Evolutionary conservation across 139 green algal species (phyloP).

Genomic region (Auxenochlorella protothecoides): DNA sequence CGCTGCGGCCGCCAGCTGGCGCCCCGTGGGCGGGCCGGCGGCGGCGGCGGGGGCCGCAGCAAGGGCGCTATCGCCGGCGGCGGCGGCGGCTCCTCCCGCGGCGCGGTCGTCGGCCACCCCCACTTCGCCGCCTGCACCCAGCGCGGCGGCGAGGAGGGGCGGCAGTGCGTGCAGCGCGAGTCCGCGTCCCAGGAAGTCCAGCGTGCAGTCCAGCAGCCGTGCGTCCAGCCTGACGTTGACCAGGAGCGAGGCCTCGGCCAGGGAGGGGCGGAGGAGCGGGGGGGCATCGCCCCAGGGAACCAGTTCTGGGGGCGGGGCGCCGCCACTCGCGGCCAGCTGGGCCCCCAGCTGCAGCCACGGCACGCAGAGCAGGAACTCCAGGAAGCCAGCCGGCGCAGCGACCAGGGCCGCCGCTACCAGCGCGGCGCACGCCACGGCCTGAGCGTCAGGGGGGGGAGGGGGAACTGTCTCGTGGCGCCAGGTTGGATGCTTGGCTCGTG

Average conservation of each 20-base stretch:
- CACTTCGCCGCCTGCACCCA: too few relatives aligned
- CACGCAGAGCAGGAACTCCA: conserved; percentile 70
- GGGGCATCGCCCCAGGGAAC: neutral
- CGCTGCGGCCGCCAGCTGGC: too few relatives aligned
- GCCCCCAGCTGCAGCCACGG: conserved; percentile 49
- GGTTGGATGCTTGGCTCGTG: too few relatives aligned
- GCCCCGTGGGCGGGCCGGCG: too few relatives aligned
- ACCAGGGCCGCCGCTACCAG: conserved; percentile 39
- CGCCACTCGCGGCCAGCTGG: neutral
- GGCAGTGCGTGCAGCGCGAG: too few relatives aligned
- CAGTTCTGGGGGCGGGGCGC: neutral
- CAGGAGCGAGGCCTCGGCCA: conserved; percentile 9
- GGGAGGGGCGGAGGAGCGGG: neutral
- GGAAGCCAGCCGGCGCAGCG: conserved; percentile 53
- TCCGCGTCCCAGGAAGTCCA: conserved; percentile 40
- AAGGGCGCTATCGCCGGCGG: too few relatives aligned
- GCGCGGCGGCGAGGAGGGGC: too few relatives aligned
- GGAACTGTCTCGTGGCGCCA: too few relatives aligned
- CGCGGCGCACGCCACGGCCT: conserved; percentile 10
- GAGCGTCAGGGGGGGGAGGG: neutral
- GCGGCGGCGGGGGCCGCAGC: too few relatives aligned
- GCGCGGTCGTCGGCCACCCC: too few relatives aligned
- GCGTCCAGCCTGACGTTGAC: conserved; percentile 48
- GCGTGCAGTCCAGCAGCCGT: conserved; percentile 30
- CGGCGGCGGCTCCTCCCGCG: too few relatives aligned